Percentiles rank a stretch among this genome's conserved stretches.
These are phyloP conservation scores for Ophiostoma ulmi DNA, from an alignment of 2,329 filamentous ascomycete species.

Conservation along the genomic window DNA sequence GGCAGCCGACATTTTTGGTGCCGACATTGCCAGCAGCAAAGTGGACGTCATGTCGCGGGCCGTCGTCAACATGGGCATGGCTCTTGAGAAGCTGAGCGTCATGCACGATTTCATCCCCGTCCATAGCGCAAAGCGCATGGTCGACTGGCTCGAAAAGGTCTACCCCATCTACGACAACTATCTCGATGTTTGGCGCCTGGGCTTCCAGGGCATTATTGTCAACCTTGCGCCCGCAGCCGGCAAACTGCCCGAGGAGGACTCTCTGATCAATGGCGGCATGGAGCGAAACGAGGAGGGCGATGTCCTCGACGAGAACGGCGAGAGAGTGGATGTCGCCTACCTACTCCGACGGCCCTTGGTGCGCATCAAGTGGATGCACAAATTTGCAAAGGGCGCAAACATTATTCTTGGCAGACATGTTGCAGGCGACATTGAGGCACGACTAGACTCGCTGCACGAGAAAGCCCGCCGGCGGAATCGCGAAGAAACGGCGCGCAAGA, in stretches of 20 bases:
- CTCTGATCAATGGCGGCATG: constrained; percentile 50
- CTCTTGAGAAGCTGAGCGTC: constrained; percentile 75
- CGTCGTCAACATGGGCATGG: constrained; percentile 89
- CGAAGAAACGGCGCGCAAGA: constrained; percentile 64
- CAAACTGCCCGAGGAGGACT: constrained; percentile 53
- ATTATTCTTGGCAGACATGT: constrained; percentile 49
- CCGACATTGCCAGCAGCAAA: constrained; percentile 47
- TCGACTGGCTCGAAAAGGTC: constrained; percentile 75
- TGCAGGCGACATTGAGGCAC: constrained; percentile 53
- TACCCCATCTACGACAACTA: constrained; percentile 80
- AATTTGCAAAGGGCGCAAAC: constrained; percentile 68
- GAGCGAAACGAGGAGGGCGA: constrained; percentile 61
- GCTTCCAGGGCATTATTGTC: constrained; percentile 90
- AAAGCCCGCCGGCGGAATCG: constrained; percentile 62
- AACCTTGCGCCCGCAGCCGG: constrained; percentile 70
- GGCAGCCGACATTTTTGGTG: constrained; percentile 62
- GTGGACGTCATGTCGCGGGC: constrained; percentile 67
- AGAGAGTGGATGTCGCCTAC: constrained; percentile 90
- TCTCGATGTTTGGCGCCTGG: constrained; percentile 80
- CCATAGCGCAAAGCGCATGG: constrained; percentile 63
- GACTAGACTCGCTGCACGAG: constrained; percentile 68
- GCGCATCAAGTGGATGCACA: constrained; percentile 79
- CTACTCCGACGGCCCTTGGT: constrained; percentile 84
- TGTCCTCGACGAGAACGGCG: constrained; percentile 67
- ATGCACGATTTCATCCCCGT: constrained; percentile 76